These are phyloP conservation scores for Elongisporangium undulatum DNA, from an alignment of 352 stramenopile species.

Conservation along the genomic window DNA sequence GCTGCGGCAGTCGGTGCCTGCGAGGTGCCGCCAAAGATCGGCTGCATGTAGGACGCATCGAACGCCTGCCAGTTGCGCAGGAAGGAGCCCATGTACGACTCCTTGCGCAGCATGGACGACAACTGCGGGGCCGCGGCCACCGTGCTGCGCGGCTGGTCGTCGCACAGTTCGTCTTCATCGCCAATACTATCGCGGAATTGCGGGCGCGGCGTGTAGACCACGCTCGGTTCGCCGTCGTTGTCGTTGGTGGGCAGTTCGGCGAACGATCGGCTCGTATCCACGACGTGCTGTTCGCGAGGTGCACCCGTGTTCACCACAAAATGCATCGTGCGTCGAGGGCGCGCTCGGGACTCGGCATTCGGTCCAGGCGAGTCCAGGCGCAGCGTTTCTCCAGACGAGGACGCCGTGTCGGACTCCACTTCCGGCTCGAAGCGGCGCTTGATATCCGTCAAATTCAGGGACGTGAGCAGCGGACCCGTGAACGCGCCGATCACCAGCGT, in stretches of 20 bases:
- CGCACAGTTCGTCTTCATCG: conserved; percentile 30
- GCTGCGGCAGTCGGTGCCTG: conserved; percentile 13
- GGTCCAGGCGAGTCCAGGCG: conserved; percentile 22
- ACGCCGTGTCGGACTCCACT: conserved; percentile 29
- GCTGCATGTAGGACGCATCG: conserved; percentile 76
- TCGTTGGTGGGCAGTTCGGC: conserved; percentile 20
- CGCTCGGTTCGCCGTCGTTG: conserved; percentile 15
- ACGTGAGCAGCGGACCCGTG: conserved; percentile 62
- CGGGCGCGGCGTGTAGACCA: conserved; percentile 52
- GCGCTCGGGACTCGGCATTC: conserved; percentile 17
- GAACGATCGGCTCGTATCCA: conserved; percentile 5
- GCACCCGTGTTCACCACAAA: conserved; percentile 40
- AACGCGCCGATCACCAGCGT: conserved; percentile 78
- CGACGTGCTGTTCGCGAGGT: not conserved
- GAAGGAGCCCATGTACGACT: conserved; percentile 55
- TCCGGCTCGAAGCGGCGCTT: conserved; percentile 16
- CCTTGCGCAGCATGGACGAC: conserved; percentile 19
- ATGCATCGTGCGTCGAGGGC: conserved; percentile 45
- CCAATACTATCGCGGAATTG: conserved; percentile 64
- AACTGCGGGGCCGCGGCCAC: not conserved
- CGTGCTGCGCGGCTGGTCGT: conserved; percentile 4
- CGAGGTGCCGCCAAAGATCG: conserved; percentile 66
- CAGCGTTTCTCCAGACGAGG: conserved; percentile 18
- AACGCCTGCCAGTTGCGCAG: conserved; percentile 80
- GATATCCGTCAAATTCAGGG: conserved; percentile 33